Percentiles rank a stretch among this genome's conserved stretches.
Evolutionary conservation across 148 eudicot genomes (phyloP).

Genomic region (Cornus controversa): DNA sequence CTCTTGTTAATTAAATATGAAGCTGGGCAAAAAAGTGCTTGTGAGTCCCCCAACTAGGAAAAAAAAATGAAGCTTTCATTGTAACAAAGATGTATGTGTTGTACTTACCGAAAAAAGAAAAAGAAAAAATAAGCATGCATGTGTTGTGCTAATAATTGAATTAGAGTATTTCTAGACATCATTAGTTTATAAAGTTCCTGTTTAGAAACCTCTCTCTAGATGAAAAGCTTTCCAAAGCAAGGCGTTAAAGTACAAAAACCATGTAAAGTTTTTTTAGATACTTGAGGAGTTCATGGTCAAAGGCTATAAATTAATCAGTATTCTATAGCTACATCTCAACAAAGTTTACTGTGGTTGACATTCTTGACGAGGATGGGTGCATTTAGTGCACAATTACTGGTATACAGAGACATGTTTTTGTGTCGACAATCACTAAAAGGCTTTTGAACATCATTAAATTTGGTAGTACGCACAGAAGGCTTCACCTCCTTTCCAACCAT

Average conservation of each 20-base stretch:
- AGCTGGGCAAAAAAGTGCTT: too few relatives aligned
- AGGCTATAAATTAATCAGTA: conserved; percentile 5
- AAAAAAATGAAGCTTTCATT: too few relatives aligned
- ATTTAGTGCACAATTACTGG: background rate
- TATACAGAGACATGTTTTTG: background rate
- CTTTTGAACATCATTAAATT: too few relatives aligned
- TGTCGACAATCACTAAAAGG: background rate
- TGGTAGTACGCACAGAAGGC: background rate
- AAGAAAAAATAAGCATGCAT: too few relatives aligned
- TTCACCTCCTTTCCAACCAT: background rate
- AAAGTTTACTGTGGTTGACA: background rate
- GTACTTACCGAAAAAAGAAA: too few relatives aligned
- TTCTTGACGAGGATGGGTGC: background rate
- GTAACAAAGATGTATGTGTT: background rate
- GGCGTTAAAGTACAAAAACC: background rate
- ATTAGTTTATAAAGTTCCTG: background rate
- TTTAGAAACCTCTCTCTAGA: background rate
- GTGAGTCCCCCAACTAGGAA: too few relatives aligned
- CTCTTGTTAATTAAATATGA: background rate
- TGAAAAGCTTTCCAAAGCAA: conserved; percentile 2
- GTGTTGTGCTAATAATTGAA: background rate
- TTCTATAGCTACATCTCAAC: background rate
- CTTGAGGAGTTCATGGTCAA: background rate
- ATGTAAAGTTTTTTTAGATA: background rate
- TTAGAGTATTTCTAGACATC: background rate